These are phyloP conservation scores for Lipomyces chichibuensis DNA, from an alignment of 805 yeast genomes.

Conservation along the genomic window DNA sequence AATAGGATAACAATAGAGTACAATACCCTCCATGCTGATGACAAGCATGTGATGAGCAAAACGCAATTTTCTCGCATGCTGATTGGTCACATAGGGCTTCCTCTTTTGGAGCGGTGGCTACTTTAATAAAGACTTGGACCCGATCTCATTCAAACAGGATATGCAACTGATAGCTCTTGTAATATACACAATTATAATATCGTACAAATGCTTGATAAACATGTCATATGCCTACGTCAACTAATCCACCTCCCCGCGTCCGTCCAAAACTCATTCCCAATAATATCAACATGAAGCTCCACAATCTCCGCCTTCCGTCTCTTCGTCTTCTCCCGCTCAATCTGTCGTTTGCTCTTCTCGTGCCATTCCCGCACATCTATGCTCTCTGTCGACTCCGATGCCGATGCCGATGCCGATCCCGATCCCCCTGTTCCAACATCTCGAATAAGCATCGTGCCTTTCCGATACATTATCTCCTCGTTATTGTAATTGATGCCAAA, in stretches of 20 bases:
- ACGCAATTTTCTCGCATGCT: too few species aligned
- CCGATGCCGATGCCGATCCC: slow-evolving; percentile 11
- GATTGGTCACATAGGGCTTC: too few species aligned
- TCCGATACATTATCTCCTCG: slow-evolving; percentile 84
- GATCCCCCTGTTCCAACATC: slow-evolving; percentile 40
- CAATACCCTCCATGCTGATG: too few species aligned
- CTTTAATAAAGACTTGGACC: too few species aligned
- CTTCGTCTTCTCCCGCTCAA: slow-evolving; percentile 54
- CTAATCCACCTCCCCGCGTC: slow-evolving; percentile 9
- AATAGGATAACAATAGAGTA: too few species aligned
- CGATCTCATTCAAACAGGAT: too few species aligned
- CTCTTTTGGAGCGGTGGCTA: too few species aligned
- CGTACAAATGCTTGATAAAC: too few species aligned
- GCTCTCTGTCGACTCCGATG: slow-evolving; percentile 23
- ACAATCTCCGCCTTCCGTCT: slow-evolving; percentile 53
- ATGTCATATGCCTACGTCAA: neutral
- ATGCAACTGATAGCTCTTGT: too few species aligned
- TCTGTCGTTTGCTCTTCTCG: slow-evolving; percentile 49
- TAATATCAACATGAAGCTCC: slow-evolving; percentile 61
- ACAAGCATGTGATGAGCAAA: too few species aligned
- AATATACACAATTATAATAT: too few species aligned
- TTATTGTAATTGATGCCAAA: slow-evolving; percentile 88
- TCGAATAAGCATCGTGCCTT: slow-evolving; percentile 71
- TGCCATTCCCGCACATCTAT: slow-evolving; percentile 7
- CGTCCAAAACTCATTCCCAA: slow-evolving; percentile 68